phyloP scores from a whole-genome alignment of 768 basidiomycete genomes.

The Rhizopogon rudus region DNA sequence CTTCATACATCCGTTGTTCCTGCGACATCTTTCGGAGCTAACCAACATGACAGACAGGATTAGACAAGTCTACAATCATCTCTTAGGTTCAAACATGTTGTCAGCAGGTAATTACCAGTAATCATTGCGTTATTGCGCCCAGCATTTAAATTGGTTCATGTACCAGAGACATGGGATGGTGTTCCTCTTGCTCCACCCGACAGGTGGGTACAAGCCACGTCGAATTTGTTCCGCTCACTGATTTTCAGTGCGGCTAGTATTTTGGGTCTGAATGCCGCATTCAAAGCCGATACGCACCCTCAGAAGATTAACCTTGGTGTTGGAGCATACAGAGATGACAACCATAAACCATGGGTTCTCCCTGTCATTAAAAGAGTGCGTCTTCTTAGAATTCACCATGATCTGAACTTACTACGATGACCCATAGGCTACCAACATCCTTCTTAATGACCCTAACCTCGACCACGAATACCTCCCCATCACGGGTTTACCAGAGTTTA shows the following conservation, averaged over 20 bases:
- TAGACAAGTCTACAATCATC: conserved; percentile 53
- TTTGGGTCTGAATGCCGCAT: conserved; percentile 87
- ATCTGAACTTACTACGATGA: background rate
- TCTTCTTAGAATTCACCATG: background rate
- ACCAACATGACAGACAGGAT: conserved; percentile 52
- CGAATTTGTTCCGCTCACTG: background rate
- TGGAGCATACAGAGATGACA: conserved; percentile 87
- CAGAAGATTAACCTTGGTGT: conserved; percentile 91
- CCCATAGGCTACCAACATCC: conserved; percentile 62
- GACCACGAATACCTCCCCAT: conserved; percentile 96
- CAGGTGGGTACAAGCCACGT: conserved; percentile 41
- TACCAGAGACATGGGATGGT: conserved; percentile 63
- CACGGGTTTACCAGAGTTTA: conserved; percentile 82
- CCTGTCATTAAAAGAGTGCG: conserved; percentile 85
- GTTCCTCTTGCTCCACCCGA: conserved; percentile 86
- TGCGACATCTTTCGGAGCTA: background rate
- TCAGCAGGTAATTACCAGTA: conserved; percentile 42
- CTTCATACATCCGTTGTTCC: background rate
- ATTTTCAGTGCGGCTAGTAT: conserved; percentile 46
- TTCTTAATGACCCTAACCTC: conserved; percentile 63
- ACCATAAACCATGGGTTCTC: conserved; percentile 87
- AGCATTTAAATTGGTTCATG: background rate
- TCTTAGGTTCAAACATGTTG: conserved; percentile 40
- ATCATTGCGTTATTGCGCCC: conserved; percentile 7
- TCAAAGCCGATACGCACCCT: conserved; percentile 71